Evolutionary conservation across 1,139 yeast genomes (phyloP).

Genomic region (Saccharomyces hybrid): DNA sequence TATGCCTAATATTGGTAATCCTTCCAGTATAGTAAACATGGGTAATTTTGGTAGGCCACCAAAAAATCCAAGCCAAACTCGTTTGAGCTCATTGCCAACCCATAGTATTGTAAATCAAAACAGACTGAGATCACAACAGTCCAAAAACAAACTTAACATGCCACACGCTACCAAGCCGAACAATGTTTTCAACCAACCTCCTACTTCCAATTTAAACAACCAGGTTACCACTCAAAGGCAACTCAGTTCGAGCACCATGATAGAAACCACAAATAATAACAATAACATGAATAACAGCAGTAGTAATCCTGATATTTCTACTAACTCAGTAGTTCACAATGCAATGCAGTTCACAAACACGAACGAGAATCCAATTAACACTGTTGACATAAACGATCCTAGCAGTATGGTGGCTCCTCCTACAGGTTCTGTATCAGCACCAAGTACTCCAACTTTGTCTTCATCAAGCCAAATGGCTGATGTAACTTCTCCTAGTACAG

Average conservation of each 20-base stretch:
- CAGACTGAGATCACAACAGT: constrained; percentile 3
- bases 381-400: background rate
- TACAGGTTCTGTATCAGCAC: constrained; percentile 4
- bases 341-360: constrained; percentile 9
- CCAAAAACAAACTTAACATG: constrained; percentile 8
- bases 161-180: constrained; percentile 9
- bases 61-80: constrained; percentile 13
- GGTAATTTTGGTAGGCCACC: constrained; percentile 15
- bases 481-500: background rate
- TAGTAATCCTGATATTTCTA: constrained; percentile 18
- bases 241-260: constrained; percentile 18
- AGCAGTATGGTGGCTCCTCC: background rate
- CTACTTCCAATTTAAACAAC: constrained; percentile 3
- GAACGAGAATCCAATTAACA: background rate
- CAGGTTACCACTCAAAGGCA: constrained; percentile 12
- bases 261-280: constrained; percentile 4
- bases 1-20: constrained; percentile 29
- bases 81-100: constrained; percentile 18
- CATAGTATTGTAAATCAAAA: constrained; percentile 8
- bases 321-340: constrained; percentile 24
- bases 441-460: constrained; percentile 1
- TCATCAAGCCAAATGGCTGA: background rate
- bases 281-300: constrained; percentile 1
- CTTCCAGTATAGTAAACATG: constrained; percentile 24
- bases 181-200: constrained; percentile 6